Conservation (phyloP, 2,329 filamentous ascomycete genomes). For the Monilinia vaccinii-corymbosi region DNA sequence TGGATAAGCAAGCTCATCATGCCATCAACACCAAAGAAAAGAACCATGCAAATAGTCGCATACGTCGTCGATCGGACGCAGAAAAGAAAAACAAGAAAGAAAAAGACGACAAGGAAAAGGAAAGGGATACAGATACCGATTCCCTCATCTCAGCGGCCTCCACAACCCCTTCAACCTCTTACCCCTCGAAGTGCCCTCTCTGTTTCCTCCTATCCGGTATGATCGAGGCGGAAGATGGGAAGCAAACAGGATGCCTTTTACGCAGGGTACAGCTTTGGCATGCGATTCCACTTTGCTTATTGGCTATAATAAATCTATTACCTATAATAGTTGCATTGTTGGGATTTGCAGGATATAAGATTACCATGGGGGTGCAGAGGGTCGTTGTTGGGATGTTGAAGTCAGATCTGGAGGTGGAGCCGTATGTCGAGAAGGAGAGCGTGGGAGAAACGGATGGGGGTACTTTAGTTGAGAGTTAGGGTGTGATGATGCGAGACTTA, state of each 20-base stretch:
- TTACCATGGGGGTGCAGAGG: constrained; percentile 15
- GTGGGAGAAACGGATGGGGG: constrained; percentile 8
- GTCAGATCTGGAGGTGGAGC: constrained; percentile 12
- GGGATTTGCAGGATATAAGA: constrained; percentile 21
- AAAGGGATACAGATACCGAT: constrained; percentile 22
- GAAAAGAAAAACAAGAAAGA: constrained; percentile 22
- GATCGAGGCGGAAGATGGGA: constrained; percentile 15
- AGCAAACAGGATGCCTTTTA: constrained; percentile 18
- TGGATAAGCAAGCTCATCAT: constrained; percentile 15
- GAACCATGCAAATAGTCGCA: constrained; percentile 20
- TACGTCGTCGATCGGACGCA: constrained; percentile 17
- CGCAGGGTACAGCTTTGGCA: constrained; percentile 26
- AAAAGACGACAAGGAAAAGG: constrained; percentile 19
- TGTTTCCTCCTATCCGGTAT: constrained; percentile 22
- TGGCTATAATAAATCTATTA: constrained; percentile 24
- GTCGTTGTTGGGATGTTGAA: constrained; percentile 14
- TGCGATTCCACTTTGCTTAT: constrained; percentile 22
- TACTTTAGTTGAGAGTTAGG: neutral
- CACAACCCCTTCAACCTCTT: constrained; percentile 4
- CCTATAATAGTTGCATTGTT: constrained; percentile 24
- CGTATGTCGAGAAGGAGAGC: constrained; percentile 8
- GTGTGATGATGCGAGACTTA: neutral
- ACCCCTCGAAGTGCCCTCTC: constrained; percentile 21
- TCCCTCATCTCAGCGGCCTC: constrained; percentile 16
- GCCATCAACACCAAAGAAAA: constrained; percentile 20